Base-by-base conservation (phyloP, 495 filamentous ascomycete genomes). In the Stereocaulon alpinum region DNA sequence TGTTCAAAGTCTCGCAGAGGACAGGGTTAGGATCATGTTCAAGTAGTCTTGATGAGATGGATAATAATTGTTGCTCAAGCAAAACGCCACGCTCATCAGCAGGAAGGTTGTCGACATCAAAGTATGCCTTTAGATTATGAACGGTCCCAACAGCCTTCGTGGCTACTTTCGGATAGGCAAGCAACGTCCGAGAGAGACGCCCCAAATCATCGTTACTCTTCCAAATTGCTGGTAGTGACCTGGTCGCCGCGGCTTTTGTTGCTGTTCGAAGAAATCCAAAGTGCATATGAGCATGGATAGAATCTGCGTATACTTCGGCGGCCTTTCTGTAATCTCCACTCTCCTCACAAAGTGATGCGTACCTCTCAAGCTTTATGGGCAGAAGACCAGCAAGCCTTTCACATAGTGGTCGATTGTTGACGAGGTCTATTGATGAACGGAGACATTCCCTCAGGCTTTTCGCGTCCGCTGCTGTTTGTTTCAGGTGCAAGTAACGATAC, bases 31-130 rank as follows among this genome's bases (percentile, higher is more conserved):
- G 12, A 29, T 22, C 56, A 30, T 56, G 43, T 9, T 29, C 14
- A 7, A 49, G 30, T 20, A 56, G 51, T 50, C 50, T 64, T 61
- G 37, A 42, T 17, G 27, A 55, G 44, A 78, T 55, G 10, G 77
- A 59, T 14, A 64, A 53, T 54, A 86, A 65, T 62, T 85, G 81
- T 72, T 76, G 80, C 65, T 85, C 82, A 15, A 86, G 70, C 32
- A 85, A 56, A 18, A 77, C 58, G 11, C 76, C 79, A 62, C 78
- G 66, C 55, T 73, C 66, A 24, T 67, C 61, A 17, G 61, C 17
- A 4, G 62, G 42, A 24, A 82, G 65, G 2, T 63, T 58, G 5
- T 68, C 56, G 17, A 76, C 69, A 48, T 84, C 77, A 56, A 79
- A 80, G 34, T 75, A 61, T n/a, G 60, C 40, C 2, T 53, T 40